Evolutionary conservation across 108 stramenopile genomes (phyloP).

Genomic region (Skeletonema marinoi): DNA sequence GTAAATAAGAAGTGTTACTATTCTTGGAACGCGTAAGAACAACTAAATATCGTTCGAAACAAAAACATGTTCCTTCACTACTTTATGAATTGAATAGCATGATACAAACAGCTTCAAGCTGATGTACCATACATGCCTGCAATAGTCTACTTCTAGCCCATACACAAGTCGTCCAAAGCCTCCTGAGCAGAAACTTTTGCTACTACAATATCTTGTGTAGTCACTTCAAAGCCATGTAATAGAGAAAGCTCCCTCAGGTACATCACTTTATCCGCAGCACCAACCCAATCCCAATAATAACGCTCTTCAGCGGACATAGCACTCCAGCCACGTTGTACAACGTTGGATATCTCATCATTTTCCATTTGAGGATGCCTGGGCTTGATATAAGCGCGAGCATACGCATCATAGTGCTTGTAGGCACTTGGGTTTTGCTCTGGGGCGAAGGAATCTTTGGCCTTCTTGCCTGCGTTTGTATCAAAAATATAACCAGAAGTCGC

Average conservation of each 20-base stretch:
- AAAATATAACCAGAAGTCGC: too few relatives aligned
- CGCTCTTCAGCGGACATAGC: too few relatives aligned
- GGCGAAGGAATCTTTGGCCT: slow-evolving; percentile 73
- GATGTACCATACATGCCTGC: neutral
- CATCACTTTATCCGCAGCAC: too few relatives aligned
- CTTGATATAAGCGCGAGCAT: slow-evolving; percentile 60
- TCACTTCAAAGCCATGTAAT: too few relatives aligned
- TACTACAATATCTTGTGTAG: too few relatives aligned
- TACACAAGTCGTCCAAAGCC: too few relatives aligned
- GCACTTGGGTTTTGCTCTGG: slow-evolving; percentile 72
- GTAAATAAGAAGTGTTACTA: too few relatives aligned
- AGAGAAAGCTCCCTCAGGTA: too few relatives aligned
- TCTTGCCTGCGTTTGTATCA: slow-evolving; percentile 2
- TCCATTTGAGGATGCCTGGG: slow-evolving; percentile 64
- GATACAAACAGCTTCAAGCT: neutral
- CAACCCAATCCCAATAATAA: too few relatives aligned
- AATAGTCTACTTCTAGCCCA: neutral
- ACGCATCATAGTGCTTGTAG: slow-evolving; percentile 75
- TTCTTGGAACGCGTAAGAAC: too few relatives aligned
- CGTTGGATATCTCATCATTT: slow-evolving; percentile 72
- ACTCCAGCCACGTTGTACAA: slow-evolving; percentile 28
- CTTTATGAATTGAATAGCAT: neutral
- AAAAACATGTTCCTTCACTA: neutral
- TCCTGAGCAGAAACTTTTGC: too few relatives aligned
- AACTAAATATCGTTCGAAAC: too few relatives aligned